Evolutionary conservation across 768 basidiomycete genomes (phyloP), one percentile per base, ranked within the genome.

Genomic region (Pisolithus marmoratus): DNA sequence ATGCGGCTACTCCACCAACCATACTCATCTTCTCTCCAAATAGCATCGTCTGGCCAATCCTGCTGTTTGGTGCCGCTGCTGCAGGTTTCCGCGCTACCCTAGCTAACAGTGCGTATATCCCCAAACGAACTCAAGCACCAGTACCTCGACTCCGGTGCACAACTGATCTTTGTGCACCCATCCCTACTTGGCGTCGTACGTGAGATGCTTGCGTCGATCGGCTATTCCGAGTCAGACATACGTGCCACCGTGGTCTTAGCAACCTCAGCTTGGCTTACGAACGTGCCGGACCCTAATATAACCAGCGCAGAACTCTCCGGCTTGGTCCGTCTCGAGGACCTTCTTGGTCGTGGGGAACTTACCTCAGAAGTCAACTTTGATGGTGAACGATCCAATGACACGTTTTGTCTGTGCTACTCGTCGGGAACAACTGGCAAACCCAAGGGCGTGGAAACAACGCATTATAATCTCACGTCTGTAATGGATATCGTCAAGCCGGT

Each of bases 401-500:
- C 88, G 0, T 66, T 72, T 3, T 81, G 80, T 56, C 61, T 90
- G 37, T 88, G 84, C 52, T 89, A 89, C 52, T 72, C 69, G 6
- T 70, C 69, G 63, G 89, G 89, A 5, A 91, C 89, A 1, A 89
- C 86, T 0, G 87, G 89, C 2, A 82, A 82, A 55, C 83, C 90
- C 2, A 93, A 92, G 67, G 90, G 80, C 6, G 79, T 82, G 19
- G 70, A 76, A 80, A 84, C 84, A 0, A 85, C 82, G 0, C 84
- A 85, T 62, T 72, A 77, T 52, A 92, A 92, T 58, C 64, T 92
- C 44, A 81, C 77, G 1, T 72, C 82, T 9, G 73, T 85, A 46
- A 58, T 84, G 5, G 72, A 77, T 45, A 82, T 83, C 19, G 65
- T 82, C 36, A 64, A 56, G 27, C 59, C 72, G 5, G 68, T 68